A percentile compares a stretch with the other conserved stretches of the same genome.
These are phyloP conservation scores for Pythium inflatum DNA, from an alignment of 352 stramenopile species.

Conservation along the genomic window DNA sequence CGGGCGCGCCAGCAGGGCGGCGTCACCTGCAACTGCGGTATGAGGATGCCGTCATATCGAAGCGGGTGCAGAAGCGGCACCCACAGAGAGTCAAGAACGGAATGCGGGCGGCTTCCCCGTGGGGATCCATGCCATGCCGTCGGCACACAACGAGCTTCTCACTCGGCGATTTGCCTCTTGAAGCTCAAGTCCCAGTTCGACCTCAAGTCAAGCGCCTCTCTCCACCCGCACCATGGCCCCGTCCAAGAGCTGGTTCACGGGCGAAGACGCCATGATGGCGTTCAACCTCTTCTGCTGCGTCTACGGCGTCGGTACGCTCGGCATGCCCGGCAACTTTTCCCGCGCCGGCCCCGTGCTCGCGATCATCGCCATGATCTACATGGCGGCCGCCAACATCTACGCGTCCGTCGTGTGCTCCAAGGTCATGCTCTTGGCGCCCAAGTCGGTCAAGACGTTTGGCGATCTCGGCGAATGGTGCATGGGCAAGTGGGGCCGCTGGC, in stretches of 20 bases:
- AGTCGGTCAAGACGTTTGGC: slow-evolving; percentile 38
- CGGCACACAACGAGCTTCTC: background rate
- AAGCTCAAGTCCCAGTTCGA: slow-evolving; percentile 7
- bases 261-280: slow-evolving; percentile 38
- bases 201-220: slow-evolving; percentile 1
- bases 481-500: slow-evolving; percentile 32
- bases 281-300: slow-evolving; percentile 44
- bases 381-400: slow-evolving; percentile 43
- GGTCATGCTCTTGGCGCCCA: slow-evolving; percentile 39
- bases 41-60: background rate
- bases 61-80: background rate
- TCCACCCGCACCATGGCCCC: slow-evolving; percentile 8
- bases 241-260: slow-evolving; percentile 31
- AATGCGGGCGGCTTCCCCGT: background rate
- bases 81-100: background rate
- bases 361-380: slow-evolving; percentile 38
- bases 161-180: slow-evolving; percentile 22
- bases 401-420: slow-evolving; percentile 36
- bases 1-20: background rate
- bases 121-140: background rate
- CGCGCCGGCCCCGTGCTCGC: slow-evolving; percentile 35
- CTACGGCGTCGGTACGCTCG: slow-evolving; percentile 46
- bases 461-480: slow-evolving; percentile 47
- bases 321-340: slow-evolving; percentile 45
- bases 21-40: background rate